phyloP scores from a whole-genome alignment of 108 stramenopile species.

The Skeletonema costatum region DNA sequence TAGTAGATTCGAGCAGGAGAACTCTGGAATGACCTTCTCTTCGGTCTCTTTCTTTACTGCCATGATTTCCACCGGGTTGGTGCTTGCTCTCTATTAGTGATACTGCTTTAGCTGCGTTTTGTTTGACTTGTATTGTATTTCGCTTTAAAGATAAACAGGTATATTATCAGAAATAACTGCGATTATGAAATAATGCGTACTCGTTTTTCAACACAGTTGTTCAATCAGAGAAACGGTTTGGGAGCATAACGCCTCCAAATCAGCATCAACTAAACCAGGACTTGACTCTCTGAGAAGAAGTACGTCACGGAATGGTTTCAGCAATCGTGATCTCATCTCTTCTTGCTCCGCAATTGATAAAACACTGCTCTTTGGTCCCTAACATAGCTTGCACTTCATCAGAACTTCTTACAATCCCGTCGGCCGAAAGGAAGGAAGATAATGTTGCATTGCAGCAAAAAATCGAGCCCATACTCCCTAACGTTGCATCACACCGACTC shows the following conservation, averaged over 20 bases:
- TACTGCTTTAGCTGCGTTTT: neutral
- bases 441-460: neutral
- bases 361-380: neutral
- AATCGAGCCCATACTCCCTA: neutral
- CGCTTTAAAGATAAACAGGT: neutral
- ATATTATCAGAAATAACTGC: neutral
- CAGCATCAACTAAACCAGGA: neutral
- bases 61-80: neutral
- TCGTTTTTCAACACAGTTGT: too few relatives aligned
- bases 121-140: neutral
- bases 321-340: neutral
- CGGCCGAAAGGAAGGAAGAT: neutral
- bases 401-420: neutral
- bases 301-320: constrained; percentile 22
- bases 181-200: neutral
- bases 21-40: constrained; percentile 1
- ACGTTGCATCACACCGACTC: constrained; percentile 21
- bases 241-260: constrained; percentile 13
- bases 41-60: neutral
- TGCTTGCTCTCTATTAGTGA: neutral
- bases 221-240: constrained; percentile 8
- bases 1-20: neutral
- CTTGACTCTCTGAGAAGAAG: neutral
- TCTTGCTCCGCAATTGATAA: neutral
- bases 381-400: constrained; percentile 23